Evolutionary conservation across 2,329 filamentous ascomycete species (phyloP).

Genomic region (Colletotrichum lentis): DNA sequence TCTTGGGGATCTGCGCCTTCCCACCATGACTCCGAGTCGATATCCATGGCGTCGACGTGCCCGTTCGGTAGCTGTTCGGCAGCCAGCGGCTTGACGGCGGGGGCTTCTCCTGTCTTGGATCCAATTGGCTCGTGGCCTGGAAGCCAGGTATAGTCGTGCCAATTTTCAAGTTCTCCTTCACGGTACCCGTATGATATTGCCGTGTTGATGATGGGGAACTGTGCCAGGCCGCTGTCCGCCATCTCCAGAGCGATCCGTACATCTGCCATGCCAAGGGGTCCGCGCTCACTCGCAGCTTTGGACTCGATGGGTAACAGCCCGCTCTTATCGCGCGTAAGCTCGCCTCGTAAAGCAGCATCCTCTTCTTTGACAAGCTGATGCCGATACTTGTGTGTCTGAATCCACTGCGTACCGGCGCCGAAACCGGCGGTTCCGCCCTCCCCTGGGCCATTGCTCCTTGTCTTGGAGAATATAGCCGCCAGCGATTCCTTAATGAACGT

Average conservation of each 20-base stretch:
- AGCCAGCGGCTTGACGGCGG: conserved; percentile 46
- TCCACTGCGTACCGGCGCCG: conserved; percentile 72
- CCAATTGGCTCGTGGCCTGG: conserved; percentile 41
- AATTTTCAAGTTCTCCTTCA: conserved; percentile 78
- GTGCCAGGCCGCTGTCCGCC: conserved; percentile 76
- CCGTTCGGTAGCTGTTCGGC: conserved; percentile 57
- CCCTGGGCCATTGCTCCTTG: conserved; percentile 70
- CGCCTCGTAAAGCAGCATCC: conserved; percentile 74
- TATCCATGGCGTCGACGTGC: conserved; percentile 65
- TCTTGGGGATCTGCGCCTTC: conserved; percentile 66
- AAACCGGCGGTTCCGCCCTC: conserved; percentile 69
- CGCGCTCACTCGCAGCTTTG: conserved; percentile 75
- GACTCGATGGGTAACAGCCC: conserved; percentile 84
- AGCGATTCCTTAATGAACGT: conserved; percentile 73
- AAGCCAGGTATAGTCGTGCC: conserved; percentile 66
- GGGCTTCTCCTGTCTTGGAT: conserved; percentile 38
- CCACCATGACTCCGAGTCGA: conserved; percentile 67
- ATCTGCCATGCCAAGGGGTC: conserved; percentile 79
- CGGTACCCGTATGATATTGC: conserved; percentile 75
- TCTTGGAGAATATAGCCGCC: conserved; percentile 69
- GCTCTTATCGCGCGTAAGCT: conserved; percentile 75
- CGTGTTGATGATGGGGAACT: conserved; percentile 78
- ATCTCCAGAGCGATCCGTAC: conserved; percentile 78
- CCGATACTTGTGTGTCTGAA: conserved; percentile 82
- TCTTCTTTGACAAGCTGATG: conserved; percentile 80